Base-by-base conservation (phyloP, 306 rosid genomes). In the Mucuna pruriens region DNA sequence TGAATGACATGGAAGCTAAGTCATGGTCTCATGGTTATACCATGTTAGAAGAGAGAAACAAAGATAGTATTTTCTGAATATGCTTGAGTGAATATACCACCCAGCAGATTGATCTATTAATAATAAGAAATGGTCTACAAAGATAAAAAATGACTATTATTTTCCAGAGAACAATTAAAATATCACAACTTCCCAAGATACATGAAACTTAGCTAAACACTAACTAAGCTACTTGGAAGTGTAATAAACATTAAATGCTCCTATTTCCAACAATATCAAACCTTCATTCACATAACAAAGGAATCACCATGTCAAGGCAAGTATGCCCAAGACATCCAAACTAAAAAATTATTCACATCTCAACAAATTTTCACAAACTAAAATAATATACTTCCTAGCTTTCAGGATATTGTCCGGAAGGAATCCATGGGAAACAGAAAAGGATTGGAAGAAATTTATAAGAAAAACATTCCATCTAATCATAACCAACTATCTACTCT, bases 271-370 rank as follows among this genome's bases (percentile, higher is more conserved):
- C n/a, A n/a, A 39, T 38, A 60, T 38, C 66, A 45, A 58, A 52
- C 34, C 34, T 82, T 23, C 46, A 69, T 13, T 46, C 74, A 65
- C 36, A 76, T 69, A 69, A 60, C 39, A 67, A 9, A 76, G 20
- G 11, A 58, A 63, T 12, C 36, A 31, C 63, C 40, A 3, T 40
- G 63, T 74, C 36, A 60, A 39, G 69, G 39, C 39, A 74, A 23
- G 39, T 19, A 65, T 26, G 40, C 13, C 58, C 71, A 61, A 42
- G 63, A 52, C 6, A 74, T 15, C 19, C 51, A 55, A 60, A 75
- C 38, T 0, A 9, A 23, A 38, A 29, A 67, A 39, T 1, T 38
- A 38, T 5, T 23, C 48, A 9, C 48, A 52, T 33, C 20, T 33
- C 46, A 58, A 33, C 26, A 31, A 22, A 11, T 61, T 80, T 61